Evolutionary conservation across 2,329 filamentous ascomycete genomes (phyloP).

Genomic region (Botryosphaeria dothidea): DNA sequence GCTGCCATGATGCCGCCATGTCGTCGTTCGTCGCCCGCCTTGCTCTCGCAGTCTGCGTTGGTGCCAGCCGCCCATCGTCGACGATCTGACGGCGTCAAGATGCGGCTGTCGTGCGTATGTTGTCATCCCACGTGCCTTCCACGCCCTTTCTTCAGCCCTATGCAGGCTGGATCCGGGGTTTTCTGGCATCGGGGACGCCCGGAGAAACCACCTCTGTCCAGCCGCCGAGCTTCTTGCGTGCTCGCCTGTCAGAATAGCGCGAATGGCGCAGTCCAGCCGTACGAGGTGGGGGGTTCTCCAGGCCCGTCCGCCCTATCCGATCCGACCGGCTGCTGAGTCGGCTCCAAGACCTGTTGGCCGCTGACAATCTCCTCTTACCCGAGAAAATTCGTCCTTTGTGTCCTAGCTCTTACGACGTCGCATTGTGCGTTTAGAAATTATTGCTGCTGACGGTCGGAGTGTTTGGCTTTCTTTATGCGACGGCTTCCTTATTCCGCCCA

Average conservation of each 20-base stretch:
- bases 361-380: neutral
- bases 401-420: neutral
- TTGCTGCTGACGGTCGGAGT: neutral
- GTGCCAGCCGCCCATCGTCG: neutral
- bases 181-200: neutral
- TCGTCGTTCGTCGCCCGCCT: neutral
- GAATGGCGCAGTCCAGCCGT: constrained; percentile 3
- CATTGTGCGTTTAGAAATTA: neutral
- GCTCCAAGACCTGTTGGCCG: neutral
- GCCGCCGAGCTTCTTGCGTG: constrained; percentile 9
- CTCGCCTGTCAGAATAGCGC: constrained; percentile 14
- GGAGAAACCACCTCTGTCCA: neutral
- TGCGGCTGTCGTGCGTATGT: neutral
- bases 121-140: constrained; percentile 9
- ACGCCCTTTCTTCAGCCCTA: constrained; percentile 5
- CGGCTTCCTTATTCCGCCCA: neutral
- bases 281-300: neutral
- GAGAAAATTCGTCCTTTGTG: neutral
- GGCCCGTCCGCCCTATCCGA: neutral
- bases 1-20: neutral
- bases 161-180: neutral
- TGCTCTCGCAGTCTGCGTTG: neutral
- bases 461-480: neutral
- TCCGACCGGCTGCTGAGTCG: neutral
- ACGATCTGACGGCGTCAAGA: neutral